Conservation (phyloP, 2,329 filamentous ascomycete genomes). For the Xylariales sp. region DNA sequence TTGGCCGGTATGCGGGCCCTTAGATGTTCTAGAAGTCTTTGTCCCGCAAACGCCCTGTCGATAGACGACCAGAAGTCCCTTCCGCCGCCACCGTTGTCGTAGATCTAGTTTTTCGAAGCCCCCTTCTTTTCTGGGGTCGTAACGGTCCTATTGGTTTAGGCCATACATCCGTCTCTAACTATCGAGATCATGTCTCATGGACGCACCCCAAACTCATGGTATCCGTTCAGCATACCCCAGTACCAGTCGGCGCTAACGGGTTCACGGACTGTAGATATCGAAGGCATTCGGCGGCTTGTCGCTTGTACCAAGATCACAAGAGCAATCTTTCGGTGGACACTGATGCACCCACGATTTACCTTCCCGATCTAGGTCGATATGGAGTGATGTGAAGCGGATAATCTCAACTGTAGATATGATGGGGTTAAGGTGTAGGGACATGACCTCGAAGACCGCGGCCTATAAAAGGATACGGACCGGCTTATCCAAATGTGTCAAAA, state of each 20-base stretch:
- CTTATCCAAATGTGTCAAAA: not conserved
- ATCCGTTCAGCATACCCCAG: not conserved
- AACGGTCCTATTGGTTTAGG: too few species aligned
- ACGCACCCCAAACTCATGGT: not conserved
- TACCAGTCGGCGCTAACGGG: not conserved
- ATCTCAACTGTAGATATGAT: not conserved
- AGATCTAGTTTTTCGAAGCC: too few species aligned
- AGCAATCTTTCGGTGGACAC: not conserved
- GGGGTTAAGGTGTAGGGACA: not conserved
- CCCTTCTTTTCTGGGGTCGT: too few species aligned
- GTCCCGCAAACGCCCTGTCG: too few species aligned
- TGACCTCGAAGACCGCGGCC: not conserved
- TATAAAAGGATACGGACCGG: not conserved
- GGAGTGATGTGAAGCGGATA: not conserved
- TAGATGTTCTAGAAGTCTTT: too few species aligned
- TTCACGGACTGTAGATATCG: too few species aligned
- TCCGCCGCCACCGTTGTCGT: too few species aligned
- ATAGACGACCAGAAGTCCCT: too few species aligned
- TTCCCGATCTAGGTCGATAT: not conserved
- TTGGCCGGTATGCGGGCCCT: too few species aligned
- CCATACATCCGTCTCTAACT: too few species aligned
- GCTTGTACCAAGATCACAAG: not conserved
- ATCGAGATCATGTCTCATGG: too few species aligned
- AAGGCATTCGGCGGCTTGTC: not conserved
- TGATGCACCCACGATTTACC: not conserved